Percentiles rank a stretch among this genome's conserved stretches.
Conservation (phyloP, 192 early-diverging fungal species). For the Backusella tarrabulga region DNA sequence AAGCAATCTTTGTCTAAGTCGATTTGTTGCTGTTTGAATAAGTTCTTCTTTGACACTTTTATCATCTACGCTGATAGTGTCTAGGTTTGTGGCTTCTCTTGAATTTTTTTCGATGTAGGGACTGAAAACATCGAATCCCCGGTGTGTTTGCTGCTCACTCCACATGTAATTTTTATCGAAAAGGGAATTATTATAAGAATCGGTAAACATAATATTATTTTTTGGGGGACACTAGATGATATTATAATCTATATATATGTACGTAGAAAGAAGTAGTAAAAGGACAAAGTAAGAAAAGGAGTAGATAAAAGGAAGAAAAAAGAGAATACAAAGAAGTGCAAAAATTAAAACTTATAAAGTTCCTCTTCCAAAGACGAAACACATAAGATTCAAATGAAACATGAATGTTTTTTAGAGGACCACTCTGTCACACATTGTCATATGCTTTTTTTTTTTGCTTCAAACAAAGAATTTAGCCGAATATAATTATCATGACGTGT, state of each 20-base stretch:
- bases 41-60: neutral
- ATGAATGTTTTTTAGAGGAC: neutral
- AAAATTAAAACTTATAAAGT: neutral
- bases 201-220: neutral
- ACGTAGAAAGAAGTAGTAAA: neutral
- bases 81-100: neutral
- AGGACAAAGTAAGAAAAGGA: neutral
- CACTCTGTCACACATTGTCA: neutral
- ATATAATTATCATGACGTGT: neutral
- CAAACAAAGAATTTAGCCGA: conserved; percentile 4
- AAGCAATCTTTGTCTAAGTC: neutral
- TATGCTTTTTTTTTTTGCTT: neutral
- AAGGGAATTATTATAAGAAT: neutral
- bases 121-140: neutral
- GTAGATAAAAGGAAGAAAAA: neutral
- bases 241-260: neutral
- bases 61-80: neutral
- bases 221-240: neutral
- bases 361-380: neutral
- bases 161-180: neutral
- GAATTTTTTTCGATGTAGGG: neutral
- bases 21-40: conserved; percentile 1
- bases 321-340: neutral
- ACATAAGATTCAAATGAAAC: neutral
- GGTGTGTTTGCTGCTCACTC: neutral